Base-by-base conservation (phyloP, 305 asterid genomes). In the Petunia hybrid region DNA sequence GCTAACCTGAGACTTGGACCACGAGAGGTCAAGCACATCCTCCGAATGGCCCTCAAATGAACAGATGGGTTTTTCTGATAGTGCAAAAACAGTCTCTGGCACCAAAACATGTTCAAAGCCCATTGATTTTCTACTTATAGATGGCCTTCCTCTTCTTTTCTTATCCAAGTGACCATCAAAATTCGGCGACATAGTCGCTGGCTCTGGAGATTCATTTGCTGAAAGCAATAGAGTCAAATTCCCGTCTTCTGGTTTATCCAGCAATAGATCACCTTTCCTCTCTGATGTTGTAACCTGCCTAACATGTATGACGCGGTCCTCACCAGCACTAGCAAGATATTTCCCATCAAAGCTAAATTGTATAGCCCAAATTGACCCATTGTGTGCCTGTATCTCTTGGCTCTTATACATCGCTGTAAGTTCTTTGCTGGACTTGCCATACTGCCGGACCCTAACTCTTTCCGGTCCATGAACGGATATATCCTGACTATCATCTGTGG, bases 401-500 rank as follows among this genome's bases (percentile, higher is more conserved):
- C 90, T 95, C 91, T 88, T 94, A 82, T 95, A 97, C 79, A 97
- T 73, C 38, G 91, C 98, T 1, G 98, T 85, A 61, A 95, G 91
- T 84, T 97, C 99, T 85, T 95, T 95, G 78, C 88, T 89, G 38
- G 98, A 90, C 77, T 97, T 97, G 55, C 99, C 99, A 55, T 95
- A 97, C 71, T 97, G 99, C 83, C 87, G 89, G 68, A 91, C 98
- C 71, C 98, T 89, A 78, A 97, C 91, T 83, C 93, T 92, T 81
- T 97, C 97, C 0, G 99, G 98, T 59, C 98, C 99, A 36, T 88
- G 95, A 87, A 91, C 88, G 51, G 97, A 89, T 70, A 81, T 92
- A n/a, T 97, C 99, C 84, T 93, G 99, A 80, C 99, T 97, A 87
- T 95, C 99, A 88, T 97, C 99, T 0, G 99, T 97, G 43, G 99